These are phyloP conservation scores for Suhomyces emberorum DNA, from an alignment of 805 yeast species.

Conservation along the genomic window DNA sequence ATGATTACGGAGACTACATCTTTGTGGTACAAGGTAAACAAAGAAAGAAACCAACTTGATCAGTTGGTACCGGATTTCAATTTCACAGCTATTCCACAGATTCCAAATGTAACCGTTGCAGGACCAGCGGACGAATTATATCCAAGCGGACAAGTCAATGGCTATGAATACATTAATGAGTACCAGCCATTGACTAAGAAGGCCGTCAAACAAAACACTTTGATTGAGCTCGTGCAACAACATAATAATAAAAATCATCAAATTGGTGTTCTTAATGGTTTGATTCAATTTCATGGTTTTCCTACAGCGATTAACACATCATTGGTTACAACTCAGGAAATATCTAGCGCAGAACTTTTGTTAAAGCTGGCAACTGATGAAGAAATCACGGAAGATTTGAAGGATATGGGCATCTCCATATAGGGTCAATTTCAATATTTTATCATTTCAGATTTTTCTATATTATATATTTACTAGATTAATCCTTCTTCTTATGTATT, in stretches of 20 bases:
- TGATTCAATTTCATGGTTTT: slow-evolving; percentile 65
- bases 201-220: slow-evolving; percentile 32
- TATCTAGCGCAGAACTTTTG: slow-evolving; percentile 30
- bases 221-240: slow-evolving; percentile 53
- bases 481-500: too few species aligned
- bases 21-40: slow-evolving; percentile 87
- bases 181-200: slow-evolving; percentile 28
- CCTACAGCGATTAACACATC: slow-evolving; percentile 68
- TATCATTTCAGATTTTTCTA: too few species aligned
- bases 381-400: slow-evolving; percentile 74
- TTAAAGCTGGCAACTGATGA: slow-evolving; percentile 60
- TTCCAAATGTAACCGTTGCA: slow-evolving; percentile 19
- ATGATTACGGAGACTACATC: slow-evolving; percentile 73
- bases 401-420: slow-evolving; percentile 51
- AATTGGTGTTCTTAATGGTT: slow-evolving; percentile 65
- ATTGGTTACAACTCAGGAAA: slow-evolving; percentile 17
- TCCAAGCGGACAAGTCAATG: slow-evolving; percentile 3
- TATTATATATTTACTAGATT: too few species aligned
- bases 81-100: slow-evolving; percentile 38
- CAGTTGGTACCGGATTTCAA: slow-evolving; percentile 55
- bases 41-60: slow-evolving; percentile 82
- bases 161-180: slow-evolving; percentile 3
- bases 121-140: slow-evolving; percentile 13
- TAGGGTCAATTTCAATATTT: background rate
- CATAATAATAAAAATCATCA: slow-evolving; percentile 66